Base-by-base conservation (phyloP, 176 grass and related monocot genomes). In the Hyparrhenia diplandra region DNA sequence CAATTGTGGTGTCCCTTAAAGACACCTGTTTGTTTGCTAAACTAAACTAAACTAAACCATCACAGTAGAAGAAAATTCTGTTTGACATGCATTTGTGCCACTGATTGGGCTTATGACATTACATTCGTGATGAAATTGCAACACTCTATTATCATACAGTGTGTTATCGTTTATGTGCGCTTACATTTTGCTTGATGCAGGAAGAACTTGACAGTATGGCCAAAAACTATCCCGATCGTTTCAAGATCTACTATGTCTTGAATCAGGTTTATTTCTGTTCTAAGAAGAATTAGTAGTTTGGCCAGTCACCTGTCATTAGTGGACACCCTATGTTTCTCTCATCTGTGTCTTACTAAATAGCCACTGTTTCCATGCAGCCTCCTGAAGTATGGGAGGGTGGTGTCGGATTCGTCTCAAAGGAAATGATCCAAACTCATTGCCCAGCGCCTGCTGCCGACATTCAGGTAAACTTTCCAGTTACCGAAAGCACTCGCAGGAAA, bases 331-430 rank as follows among this genome's bases (percentile, higher is more conserved):
- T 39, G 6, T 27, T 67, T 68, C 24, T 1, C 9, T 59, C 5
- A 0, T 37, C 49, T 10, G 29, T 17, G 57, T 47, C n/a, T 73
- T 46, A 36, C 42, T 57, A 35, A 8, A 9, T 23, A 52, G 0
- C 5, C 30, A 16, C 42, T 60, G 8, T 80, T 76, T 83, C 29
- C n/a, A 1, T 69, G 70, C 88, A 98, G 88, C 96, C 96, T 68
- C 92, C 90, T 60, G 86, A 89, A 69, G 46, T 55, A 25, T 95
- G 95, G 95, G 85, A 89, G 45, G 90, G 88, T 40, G 95, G 90
- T 76, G 92, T 98, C 30, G 92, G 95, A 1, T 98, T 95, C 39
- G 95, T 95, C 6, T 95, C 95, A 0, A 94, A 89, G 82, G 92
- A 98, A 80, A 95, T 98, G 90, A 98, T 98, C 61, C 85, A 91